Evolutionary conservation across 2,329 filamentous ascomycete species (phyloP).

Genomic region (Phialemoniopsis sp.): DNA sequence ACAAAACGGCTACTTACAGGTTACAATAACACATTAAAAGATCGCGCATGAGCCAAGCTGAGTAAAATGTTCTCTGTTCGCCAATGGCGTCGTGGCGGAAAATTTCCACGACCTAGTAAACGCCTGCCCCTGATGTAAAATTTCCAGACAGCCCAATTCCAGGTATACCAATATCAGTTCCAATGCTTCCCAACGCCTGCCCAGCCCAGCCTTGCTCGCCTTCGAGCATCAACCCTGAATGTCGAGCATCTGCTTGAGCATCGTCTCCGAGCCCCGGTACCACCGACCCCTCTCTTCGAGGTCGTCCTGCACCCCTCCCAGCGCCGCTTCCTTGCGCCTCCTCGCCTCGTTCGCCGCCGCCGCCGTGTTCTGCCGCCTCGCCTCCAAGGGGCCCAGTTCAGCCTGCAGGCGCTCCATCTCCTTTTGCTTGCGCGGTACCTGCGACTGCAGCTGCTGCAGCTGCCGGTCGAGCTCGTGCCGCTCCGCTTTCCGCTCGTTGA

Average conservation of each 20-base stretch:
- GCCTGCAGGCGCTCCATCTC: constrained; percentile 63
- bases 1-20: too few relatives aligned
- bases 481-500: constrained; percentile 46
- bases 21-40: too few relatives aligned
- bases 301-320: constrained; percentile 66
- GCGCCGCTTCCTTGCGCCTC: constrained; percentile 60
- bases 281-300: constrained; percentile 72
- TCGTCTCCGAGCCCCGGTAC: constrained; percentile 66
- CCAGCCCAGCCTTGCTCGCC: too few relatives aligned
- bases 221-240: constrained; percentile 31
- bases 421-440: constrained; percentile 60
- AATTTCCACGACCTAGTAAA: too few relatives aligned
- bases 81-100: too few relatives aligned
- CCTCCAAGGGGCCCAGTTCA: constrained; percentile 66
- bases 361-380: constrained; percentile 53
- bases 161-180: too few relatives aligned
- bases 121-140: too few relatives aligned
- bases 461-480: constrained; percentile 56
- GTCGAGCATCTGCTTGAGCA: constrained; percentile 59
- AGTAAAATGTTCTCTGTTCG: too few relatives aligned
- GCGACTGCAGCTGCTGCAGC: constrained; percentile 57
- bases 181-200: too few relatives aligned
- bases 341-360: constrained; percentile 68
- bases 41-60: too few relatives aligned
- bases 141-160: too few relatives aligned